These are phyloP conservation scores for Aspergillus fischeri DNA, from an alignment of 2,329 filamentous ascomycete species.

Conservation along the genomic window DNA sequence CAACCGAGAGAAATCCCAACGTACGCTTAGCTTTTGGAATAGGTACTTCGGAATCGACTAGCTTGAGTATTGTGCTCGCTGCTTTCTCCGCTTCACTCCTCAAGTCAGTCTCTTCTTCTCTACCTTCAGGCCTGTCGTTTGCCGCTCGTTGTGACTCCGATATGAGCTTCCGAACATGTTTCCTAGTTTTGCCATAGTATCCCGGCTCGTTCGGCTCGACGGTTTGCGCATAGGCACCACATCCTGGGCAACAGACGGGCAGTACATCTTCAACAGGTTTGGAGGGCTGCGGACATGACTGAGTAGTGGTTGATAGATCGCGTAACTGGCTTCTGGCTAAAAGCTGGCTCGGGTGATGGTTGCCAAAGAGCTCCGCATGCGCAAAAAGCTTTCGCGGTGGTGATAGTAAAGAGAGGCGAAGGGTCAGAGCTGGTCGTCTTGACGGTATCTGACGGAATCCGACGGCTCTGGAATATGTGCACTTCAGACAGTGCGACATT, in stretches of 20 bases:
- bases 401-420: not conserved
- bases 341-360: not conserved
- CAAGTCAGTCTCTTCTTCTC: constrained; percentile 15
- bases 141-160: constrained; percentile 15
- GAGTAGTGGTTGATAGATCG: constrained; percentile 16
- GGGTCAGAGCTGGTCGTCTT: not conserved
- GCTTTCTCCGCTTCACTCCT: constrained; percentile 6
- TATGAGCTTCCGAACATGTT: constrained; percentile 42
- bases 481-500: constrained; percentile 28
- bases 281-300: constrained; percentile 7
- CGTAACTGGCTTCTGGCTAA: constrained; percentile 10
- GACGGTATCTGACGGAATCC: constrained; percentile 1
- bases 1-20: not conserved
- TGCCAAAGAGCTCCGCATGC: not conserved
- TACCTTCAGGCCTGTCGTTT: constrained; percentile 5
- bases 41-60: constrained; percentile 2
- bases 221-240: constrained; percentile 58
- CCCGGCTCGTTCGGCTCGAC: constrained; percentile 53
- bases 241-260: constrained; percentile 57
- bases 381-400: constrained; percentile 5
- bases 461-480: constrained; percentile 17
- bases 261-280: constrained; percentile 28
- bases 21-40: constrained; percentile 10
- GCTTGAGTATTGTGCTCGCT: constrained; percentile 6
- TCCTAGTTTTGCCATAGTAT: constrained; percentile 52